Evolutionary conservation across 805 yeast species (phyloP), one percentile per base, ranked within the genome.

Genomic region (Nakazawaea wickerhamii): DNA sequence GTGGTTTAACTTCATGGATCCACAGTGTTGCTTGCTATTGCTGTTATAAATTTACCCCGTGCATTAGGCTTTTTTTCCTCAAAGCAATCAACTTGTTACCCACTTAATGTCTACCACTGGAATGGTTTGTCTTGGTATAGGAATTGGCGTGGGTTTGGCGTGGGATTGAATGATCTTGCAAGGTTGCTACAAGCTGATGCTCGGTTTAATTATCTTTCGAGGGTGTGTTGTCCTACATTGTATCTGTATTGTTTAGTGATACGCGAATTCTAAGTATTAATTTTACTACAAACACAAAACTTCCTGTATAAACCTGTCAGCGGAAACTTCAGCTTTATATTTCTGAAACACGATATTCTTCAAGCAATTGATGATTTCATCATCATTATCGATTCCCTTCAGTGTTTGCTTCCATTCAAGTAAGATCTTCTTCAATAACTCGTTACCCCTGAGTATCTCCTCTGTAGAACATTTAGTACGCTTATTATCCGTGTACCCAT

Each of bases 381-480:
- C 49, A 14, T 59, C 55, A 7, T 52, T 51, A 2, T 54, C 57
- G 6, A 43, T 31, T 5, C 63, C 37, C 57, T 53, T 70, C 30
- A 78, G 71, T 23, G 63, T 59, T 0, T 51, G 15, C 42, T 67
- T 75, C 90, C 90, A 82, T 37, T 65, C 55, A 44, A 70, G 71
- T 40, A 82, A 60, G 2, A 81, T 54, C 9, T 48, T 50, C 48
- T 73, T 78, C 52, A 82, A 65, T 9, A 62, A 55, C 8, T 64
- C 71, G n/a, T 75, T 70, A 2, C 93, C 93, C 4, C 59, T 54
- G 3, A 66, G 52, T 33, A 80, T 64, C 42, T 83, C 83, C 4
- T 71, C 73, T 25, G 66, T 63, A 3, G 69, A 51, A 53, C 82
- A 77, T 53, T 75, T 72, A 10, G 73, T 60, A 47, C 64, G 70